These are phyloP conservation scores for Cadophora gregata DNA, from an alignment of 2,329 filamentous ascomycete species.

Conservation along the genomic window DNA sequence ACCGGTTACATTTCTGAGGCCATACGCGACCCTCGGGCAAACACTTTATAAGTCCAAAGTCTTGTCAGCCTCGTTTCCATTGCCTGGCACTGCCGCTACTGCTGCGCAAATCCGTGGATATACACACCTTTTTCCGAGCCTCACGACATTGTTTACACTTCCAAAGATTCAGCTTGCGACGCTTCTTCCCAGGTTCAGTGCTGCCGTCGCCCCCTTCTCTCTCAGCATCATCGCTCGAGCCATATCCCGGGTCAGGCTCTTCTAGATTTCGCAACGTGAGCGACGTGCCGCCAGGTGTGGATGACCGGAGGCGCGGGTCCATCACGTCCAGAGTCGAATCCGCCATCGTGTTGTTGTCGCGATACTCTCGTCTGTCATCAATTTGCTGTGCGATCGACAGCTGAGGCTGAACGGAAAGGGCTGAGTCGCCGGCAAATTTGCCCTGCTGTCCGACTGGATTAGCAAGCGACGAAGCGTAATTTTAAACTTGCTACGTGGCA, in stretches of 20 bases:
- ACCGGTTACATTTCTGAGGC: constrained; percentile 30
- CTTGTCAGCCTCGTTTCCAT: constrained; percentile 12
- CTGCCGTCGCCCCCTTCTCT: constrained; percentile 14
- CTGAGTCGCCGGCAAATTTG: neutral
- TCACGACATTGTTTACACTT: constrained; percentile 32
- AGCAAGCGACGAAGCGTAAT: neutral
- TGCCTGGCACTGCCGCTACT: neutral
- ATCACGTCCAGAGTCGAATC: constrained; percentile 5
- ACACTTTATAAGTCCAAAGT: constrained; percentile 19
- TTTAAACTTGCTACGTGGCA: neutral
- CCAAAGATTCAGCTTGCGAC: constrained; percentile 29
- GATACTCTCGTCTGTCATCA: constrained; percentile 9
- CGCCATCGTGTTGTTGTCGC: constrained; percentile 11
- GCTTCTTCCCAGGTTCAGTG: constrained; percentile 19
- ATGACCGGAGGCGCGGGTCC: constrained; percentile 13
- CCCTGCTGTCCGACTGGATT: neutral
- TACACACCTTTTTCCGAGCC: constrained; percentile 29
- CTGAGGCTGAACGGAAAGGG: constrained; percentile 1
- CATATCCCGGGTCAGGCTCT: constrained; percentile 1
- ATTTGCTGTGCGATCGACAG: constrained; percentile 10
- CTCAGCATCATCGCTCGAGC: neutral
- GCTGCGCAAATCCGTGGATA: neutral
- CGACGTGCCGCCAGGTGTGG: neutral
- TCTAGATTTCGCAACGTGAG: constrained; percentile 3
- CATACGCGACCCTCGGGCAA: constrained; percentile 26